phyloP scores from a whole-genome alignment of 1,139 yeast genomes.

The Blastobotrys elegans region DNA sequence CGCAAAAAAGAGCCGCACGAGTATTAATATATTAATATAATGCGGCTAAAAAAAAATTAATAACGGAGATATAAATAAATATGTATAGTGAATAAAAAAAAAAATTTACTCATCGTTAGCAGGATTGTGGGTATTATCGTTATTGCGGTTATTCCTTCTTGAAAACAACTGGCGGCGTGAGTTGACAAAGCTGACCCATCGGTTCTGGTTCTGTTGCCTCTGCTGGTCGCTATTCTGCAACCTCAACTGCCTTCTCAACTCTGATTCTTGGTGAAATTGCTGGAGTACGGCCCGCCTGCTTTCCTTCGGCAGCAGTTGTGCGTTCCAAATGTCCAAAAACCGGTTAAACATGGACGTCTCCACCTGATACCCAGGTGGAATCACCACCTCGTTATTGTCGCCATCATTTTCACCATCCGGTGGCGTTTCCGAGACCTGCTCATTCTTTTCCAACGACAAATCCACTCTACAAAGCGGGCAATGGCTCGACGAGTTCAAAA shows the following conservation, averaged over 20 bases:
- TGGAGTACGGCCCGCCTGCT: constrained; percentile 31
- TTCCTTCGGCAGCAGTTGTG: constrained; percentile 33
- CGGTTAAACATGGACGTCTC: constrained; percentile 30
- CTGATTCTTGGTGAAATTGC: constrained; percentile 32
- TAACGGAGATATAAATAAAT: no score
- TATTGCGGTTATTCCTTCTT: not conserved
- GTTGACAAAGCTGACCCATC: constrained; percentile 27
- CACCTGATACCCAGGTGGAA: constrained; percentile 28
- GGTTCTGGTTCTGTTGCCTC: constrained; percentile 20
- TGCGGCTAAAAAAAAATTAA: no score
- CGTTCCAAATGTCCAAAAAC: constrained; percentile 34
- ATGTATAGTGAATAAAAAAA: not conserved
- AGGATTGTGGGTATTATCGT: not conserved
- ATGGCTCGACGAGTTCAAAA: constrained; percentile 65
- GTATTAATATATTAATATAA: no score
- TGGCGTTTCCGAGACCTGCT: constrained; percentile 25
- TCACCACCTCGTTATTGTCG: constrained; percentile 12
- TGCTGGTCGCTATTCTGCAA: constrained; percentile 15
- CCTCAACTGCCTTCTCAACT: constrained; percentile 26
- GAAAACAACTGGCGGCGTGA: constrained; percentile 18
- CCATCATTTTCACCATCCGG: constrained; percentile 18
- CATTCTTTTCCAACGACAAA: constrained; percentile 26
- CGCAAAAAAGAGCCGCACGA: no score
- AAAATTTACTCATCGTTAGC: not conserved
- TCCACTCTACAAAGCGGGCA: constrained; percentile 84